phyloP scores from a whole-genome alignment of 768 basidiomycete species.

The Dioszegia aurantiaca region DNA sequence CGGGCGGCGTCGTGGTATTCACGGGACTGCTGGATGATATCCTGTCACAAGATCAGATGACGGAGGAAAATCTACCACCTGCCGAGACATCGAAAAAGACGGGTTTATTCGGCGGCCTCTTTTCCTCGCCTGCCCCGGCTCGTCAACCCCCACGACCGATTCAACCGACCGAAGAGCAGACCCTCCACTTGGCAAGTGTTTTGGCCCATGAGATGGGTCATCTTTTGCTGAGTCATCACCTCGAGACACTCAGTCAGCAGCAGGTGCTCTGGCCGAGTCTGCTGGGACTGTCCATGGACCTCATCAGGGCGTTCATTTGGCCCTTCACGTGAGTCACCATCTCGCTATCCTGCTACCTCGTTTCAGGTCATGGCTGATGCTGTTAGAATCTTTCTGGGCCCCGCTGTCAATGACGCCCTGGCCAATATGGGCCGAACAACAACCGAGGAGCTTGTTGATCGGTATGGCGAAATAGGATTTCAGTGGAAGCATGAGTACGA shows the following conservation, averaged over 20 bases:
- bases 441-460: conserved; percentile 53
- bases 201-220: conserved; percentile 93
- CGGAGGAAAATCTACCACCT: conserved; percentile 26
- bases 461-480: conserved; percentile 67
- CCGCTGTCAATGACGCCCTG: conserved; percentile 92
- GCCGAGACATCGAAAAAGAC: conserved; percentile 58
- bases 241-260: conserved; percentile 82
- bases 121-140: conserved; percentile 14
- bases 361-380: conserved; percentile 30
- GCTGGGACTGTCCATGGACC: conserved; percentile 71
- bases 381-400: conserved; percentile 62
- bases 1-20: conserved; percentile 90
- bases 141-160: conserved; percentile 45
- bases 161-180: conserved; percentile 73
- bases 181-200: conserved; percentile 80
- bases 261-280: conserved; percentile 78
- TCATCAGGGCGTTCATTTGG: conserved; percentile 74
- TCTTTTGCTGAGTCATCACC: conserved; percentile 81
- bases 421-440: conserved; percentile 75
- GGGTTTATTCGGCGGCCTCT: conserved; percentile 50
- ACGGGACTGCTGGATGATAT: conserved; percentile 90
- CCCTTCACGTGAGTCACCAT: conserved; percentile 75
- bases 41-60: conserved; percentile 52
- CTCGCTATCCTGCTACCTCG: neutral
- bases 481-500: conserved; percentile 83